Percentiles rank a stretch among this genome's conserved stretches.
These are phyloP conservation scores for Fusarium sulawesiense DNA, from an alignment of 2,329 filamentous ascomycete species.

Conservation along the genomic window DNA sequence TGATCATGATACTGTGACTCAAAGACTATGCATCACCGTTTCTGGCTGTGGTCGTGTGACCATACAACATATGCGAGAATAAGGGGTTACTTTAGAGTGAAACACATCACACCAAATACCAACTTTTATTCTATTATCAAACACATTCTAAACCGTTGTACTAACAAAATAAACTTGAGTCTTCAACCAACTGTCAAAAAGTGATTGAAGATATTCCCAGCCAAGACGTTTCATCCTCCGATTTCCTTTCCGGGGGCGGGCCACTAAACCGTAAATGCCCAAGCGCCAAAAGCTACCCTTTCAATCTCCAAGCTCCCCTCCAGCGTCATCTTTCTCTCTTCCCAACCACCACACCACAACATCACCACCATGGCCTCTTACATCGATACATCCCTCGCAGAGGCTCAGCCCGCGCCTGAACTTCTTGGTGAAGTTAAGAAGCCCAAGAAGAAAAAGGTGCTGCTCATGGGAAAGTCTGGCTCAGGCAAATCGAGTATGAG, in stretches of 20 bases:
- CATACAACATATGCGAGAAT: background rate
- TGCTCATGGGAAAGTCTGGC: slow-evolving; percentile 94
- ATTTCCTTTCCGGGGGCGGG: slow-evolving; percentile 12
- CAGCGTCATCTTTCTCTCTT: background rate
- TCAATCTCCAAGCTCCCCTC: slow-evolving; percentile 22
- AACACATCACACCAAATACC: background rate
- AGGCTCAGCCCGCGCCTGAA: slow-evolving; percentile 49
- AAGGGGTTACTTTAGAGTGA: background rate
- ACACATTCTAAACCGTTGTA: no score
- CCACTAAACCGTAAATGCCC: slow-evolving; percentile 24
- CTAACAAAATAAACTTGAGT: background rate
- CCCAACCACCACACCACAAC: slow-evolving; percentile 1
- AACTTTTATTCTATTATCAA: background rate
- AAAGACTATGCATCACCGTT: background rate
- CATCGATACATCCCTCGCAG: slow-evolving; percentile 48
- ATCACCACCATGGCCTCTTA: slow-evolving; percentile 49
- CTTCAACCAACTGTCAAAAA: background rate
- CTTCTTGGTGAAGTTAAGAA: slow-evolving; percentile 68
- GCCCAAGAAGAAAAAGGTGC: slow-evolving; percentile 86
- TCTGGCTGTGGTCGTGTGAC: background rate
- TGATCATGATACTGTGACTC: background rate
- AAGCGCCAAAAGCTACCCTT: slow-evolving; percentile 35
- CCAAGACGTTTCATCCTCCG: slow-evolving; percentile 25
- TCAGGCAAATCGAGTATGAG: slow-evolving; percentile 99
- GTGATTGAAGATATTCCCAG: background rate